Percentiles rank a stretch among this genome's conserved stretches.
Evolutionary conservation across 371 early-diverging fungal genomes (phyloP).

Genomic region (Circinella umbellata): DNA sequence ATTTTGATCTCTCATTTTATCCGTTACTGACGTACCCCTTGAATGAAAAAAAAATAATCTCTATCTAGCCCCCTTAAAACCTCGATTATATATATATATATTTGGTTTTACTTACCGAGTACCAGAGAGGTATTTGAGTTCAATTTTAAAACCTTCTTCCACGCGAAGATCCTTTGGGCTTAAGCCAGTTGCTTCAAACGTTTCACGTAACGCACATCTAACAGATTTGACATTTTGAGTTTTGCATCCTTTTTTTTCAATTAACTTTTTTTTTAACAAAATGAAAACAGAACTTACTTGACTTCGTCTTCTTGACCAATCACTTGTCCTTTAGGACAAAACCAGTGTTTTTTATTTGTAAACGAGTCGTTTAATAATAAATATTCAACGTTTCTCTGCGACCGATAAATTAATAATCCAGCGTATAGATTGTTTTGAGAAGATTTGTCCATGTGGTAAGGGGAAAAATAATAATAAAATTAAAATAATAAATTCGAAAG

Average conservation of each 20-base stretch:
- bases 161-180: constrained; percentile 72
- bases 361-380: constrained; percentile 85
- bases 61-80: too few species aligned
- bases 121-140: constrained; percentile 82
- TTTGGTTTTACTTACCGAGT: constrained; percentile 52
- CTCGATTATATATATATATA: too few species aligned
- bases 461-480: background rate
- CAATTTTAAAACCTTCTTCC: constrained; percentile 78
- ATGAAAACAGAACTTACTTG: constrained; percentile 61
- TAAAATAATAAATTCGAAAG: too few species aligned
- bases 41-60: background rate
- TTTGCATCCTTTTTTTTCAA: constrained; percentile 1
- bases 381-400: constrained; percentile 78
- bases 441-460: constrained; percentile 46
- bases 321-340: constrained; percentile 82
- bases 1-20: too few species aligned
- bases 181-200: constrained; percentile 76
- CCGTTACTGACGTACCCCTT: too few species aligned
- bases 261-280: background rate
- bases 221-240: background rate
- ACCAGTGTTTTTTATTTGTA: constrained; percentile 84
- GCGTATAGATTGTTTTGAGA: constrained; percentile 53
- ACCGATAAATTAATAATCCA: constrained; percentile 80
- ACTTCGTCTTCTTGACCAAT: constrained; percentile 81
- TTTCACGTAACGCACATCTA: constrained; percentile 83